These are phyloP conservation scores for Suhomyces kunorum DNA, from an alignment of 1,139 yeast species.

Conservation along the genomic window DNA sequence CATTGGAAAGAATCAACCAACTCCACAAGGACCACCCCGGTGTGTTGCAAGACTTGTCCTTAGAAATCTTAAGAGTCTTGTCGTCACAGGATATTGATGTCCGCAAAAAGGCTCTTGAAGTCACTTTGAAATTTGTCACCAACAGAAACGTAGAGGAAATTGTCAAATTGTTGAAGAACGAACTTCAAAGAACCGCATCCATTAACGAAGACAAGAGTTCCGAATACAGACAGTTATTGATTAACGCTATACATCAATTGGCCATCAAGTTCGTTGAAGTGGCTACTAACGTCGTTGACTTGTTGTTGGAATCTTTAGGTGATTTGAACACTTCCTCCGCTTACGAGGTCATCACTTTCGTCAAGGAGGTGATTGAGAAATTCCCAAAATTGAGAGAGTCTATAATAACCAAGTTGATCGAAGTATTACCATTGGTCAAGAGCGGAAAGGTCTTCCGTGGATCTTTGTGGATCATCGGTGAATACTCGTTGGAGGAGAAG, in stretches of 20 bases:
- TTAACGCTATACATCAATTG: slow-evolving; percentile 84
- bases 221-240: slow-evolving; percentile 87
- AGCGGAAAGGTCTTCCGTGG: slow-evolving; percentile 93
- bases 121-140: slow-evolving; percentile 76
- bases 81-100: slow-evolving; percentile 89
- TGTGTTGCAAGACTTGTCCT: slow-evolving; percentile 76
- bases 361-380: slow-evolving; percentile 91
- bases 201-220: slow-evolving; percentile 75
- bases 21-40: slow-evolving; percentile 79
- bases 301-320: slow-evolving; percentile 81
- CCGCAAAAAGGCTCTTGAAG: slow-evolving; percentile 81
- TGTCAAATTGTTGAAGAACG: slow-evolving; percentile 87
- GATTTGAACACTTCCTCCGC: slow-evolving; percentile 88
- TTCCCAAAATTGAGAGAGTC: slow-evolving; percentile 77
- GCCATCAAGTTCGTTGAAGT: slow-evolving; percentile 90
- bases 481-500: slow-evolving; percentile 71
- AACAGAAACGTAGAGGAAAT: slow-evolving; percentile 94
- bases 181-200: slow-evolving; percentile 68
- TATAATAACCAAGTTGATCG: slow-evolving; percentile 65
- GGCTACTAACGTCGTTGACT: slow-evolving; percentile 86
- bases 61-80: slow-evolving; percentile 84
- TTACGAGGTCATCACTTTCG: slow-evolving; percentile 81
- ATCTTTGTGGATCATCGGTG: slow-evolving; percentile 95
- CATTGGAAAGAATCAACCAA: slow-evolving; percentile 81
- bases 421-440: slow-evolving; percentile 64